Conservation (phyloP, 345 rosid species). For the Eucalyptus microcorys region DNA sequence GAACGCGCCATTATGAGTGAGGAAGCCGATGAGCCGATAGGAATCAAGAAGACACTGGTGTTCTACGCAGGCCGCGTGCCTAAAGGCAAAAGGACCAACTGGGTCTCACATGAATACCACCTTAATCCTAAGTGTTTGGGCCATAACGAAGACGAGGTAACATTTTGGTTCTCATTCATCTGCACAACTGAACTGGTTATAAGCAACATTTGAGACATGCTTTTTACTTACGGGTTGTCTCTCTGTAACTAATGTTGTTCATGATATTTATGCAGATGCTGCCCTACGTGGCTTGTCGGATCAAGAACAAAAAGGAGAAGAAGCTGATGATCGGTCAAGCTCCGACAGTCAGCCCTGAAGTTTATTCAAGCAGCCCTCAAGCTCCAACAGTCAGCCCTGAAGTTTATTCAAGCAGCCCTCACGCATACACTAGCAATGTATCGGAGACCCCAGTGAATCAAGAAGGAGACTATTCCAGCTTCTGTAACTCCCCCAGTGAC, state of each 20-base stretch:
- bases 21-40: background rate
- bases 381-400: background rate
- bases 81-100: background rate
- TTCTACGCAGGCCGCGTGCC: conserved; percentile 3
- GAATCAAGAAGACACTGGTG: conserved; percentile 27
- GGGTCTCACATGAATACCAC: conserved; percentile 27
- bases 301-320: background rate
- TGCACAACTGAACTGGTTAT: background rate
- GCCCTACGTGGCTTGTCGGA: background rate
- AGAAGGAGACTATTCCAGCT: background rate
- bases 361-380: background rate
- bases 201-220: background rate
- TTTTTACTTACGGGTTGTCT: background rate
- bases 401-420: background rate
- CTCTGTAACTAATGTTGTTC: background rate
- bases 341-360: background rate
- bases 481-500: background rate
- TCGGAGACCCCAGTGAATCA: background rate
- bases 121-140: background rate
- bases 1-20: background rate
- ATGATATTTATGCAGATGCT: background rate
- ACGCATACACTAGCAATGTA: background rate
- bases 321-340: background rate
- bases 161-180: background rate
- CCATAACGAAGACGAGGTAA: background rate